phyloP scores from a whole-genome alignment of 2,329 filamentous ascomycete species.

The Graphilbum fragrans region DNA sequence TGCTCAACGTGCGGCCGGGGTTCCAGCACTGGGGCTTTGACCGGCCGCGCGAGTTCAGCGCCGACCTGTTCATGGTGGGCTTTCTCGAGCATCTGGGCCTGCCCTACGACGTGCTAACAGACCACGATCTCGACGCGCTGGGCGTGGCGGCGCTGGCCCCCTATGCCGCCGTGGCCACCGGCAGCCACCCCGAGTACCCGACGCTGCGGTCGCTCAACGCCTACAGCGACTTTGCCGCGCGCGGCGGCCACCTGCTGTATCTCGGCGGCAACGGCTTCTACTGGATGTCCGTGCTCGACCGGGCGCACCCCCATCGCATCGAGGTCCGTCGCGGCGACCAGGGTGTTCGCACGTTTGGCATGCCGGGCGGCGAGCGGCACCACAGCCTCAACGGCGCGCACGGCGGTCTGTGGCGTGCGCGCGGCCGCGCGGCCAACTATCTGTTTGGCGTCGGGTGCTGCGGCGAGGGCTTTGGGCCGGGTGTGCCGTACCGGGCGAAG shows the following conservation, averaged over 20 bases:
- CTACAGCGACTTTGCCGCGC: constrained; percentile 15
- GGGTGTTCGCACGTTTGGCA: constrained; percentile 17
- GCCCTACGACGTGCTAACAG: constrained; percentile 22
- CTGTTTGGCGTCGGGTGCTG: constrained; percentile 19
- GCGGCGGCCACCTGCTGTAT: constrained; percentile 23
- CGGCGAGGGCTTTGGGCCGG: constrained; percentile 16
- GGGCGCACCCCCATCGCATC: constrained; percentile 16
- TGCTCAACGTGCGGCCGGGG: constrained; percentile 23
- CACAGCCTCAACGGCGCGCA: constrained; percentile 16
- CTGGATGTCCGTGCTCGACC: constrained; percentile 15
- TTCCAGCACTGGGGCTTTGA: constrained; percentile 22
- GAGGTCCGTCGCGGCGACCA: constrained; percentile 21
- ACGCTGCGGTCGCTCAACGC: constrained; percentile 15
- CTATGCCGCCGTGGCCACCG: constrained; percentile 17
- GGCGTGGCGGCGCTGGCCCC: constrained; percentile 10
- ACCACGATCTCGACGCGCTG: constrained; percentile 20
- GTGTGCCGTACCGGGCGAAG: constrained; percentile 12
- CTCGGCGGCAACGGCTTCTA: constrained; percentile 25
- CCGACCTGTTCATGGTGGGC: constrained; percentile 21
- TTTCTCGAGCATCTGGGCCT: constrained; percentile 18
- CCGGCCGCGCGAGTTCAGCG: constrained; percentile 22
- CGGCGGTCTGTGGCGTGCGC: constrained; percentile 20
- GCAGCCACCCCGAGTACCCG: constrained; percentile 23
- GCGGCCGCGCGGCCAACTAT: constrained; percentile 17
- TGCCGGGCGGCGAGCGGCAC: constrained; percentile 17